Evolutionary conservation across 192 early-diverging fungal species (phyloP), one percentile per base, ranked within the genome.

Genomic region (Backusella sp.): DNA sequence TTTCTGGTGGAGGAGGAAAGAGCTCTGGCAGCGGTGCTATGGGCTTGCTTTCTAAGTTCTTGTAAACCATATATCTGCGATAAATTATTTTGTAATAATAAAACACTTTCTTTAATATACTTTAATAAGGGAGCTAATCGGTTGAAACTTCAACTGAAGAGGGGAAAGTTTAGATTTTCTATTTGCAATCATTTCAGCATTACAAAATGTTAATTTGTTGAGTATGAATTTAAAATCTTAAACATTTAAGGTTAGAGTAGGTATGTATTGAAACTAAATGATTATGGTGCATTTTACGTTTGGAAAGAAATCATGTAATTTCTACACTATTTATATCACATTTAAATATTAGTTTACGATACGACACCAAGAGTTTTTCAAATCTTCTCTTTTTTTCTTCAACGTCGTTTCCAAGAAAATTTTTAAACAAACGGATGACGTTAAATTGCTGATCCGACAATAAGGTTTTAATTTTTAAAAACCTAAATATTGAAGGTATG

Each of bases 41-140:
- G 21, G 46, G 72, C 23, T 77, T 83, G 21, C 59, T 83, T 36
- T 46, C 56, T 37, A 83, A 83, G 34, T 56, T 83, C 37, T 65
- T 83, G 72, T 83, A 79, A 81, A 49, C 39, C 0, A 8, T 23
- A 69, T 69, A 41, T 26, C n/a, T 12, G 30, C 56, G 56, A 62
- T 62, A 62, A 62, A 62, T 62, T 62, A 62, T 62, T 59, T 62
- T 62, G 56, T 62, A 62, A 62, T 23, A 62, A 62, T 62, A 62
- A 62, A 62, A 62, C 56, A 62, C 26, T 28, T 59, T 59, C 12
- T 59, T 62, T 11, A 62, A 62, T 28, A 62, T 28, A 62, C 23
- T 62, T 62, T 62, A 23, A 59, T 62, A 23, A 59, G 9, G 23
- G 56, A 8, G 26, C 23, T 14, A 62, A 26, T 1, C 11, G 11